phyloP scores from a whole-genome alignment of 1,284 basidiomycete genomes.

The Porodaedalea pini region DNA sequence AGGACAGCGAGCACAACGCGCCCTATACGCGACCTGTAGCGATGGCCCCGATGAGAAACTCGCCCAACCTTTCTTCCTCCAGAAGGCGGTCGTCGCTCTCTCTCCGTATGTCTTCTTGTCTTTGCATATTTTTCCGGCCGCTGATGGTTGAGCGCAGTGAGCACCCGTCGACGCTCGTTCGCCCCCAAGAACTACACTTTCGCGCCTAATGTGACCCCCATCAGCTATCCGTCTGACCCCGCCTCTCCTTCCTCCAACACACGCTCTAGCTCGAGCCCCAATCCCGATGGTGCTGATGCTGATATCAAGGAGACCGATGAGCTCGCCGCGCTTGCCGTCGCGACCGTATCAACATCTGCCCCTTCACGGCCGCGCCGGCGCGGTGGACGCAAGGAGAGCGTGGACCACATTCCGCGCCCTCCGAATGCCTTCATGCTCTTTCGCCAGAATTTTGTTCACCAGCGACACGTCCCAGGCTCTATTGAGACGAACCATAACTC shows the following conservation, averaged over 20 bases:
- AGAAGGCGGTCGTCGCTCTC: slow-evolving; percentile 43
- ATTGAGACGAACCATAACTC: slow-evolving; percentile 84
- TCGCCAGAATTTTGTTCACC: slow-evolving; percentile 81
- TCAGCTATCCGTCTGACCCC: slow-evolving; percentile 40
- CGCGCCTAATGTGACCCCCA: slow-evolving; percentile 68
- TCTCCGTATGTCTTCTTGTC: slow-evolving; percentile 33
- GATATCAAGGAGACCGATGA: not conserved
- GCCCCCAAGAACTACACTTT: slow-evolving; percentile 53
- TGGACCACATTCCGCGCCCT: slow-evolving; percentile 81
- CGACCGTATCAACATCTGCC: not conserved
- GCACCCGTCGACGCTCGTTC: slow-evolving; percentile 23
- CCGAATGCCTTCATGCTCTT: slow-evolving; percentile 95
- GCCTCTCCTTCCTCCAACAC: slow-evolving; percentile 10
- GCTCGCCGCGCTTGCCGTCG: slow-evolving; percentile 2
- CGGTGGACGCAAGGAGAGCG: slow-evolving; percentile 27
- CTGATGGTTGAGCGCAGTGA: not conserved
- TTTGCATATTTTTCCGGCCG: slow-evolving; percentile 1
- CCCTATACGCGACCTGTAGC: not conserved
- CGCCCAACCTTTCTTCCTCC: not conserved
- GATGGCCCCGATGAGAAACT: slow-evolving; percentile 14
- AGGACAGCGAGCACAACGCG: not conserved
- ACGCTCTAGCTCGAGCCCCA: slow-evolving; percentile 2
- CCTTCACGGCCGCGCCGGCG: slow-evolving; percentile 13
- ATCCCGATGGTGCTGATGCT: slow-evolving; percentile 2
- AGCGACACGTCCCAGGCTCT: slow-evolving; percentile 75